These are phyloP conservation scores for Sindora glabra DNA, from an alignment of 306 rosid genomes.

Conservation along the genomic window DNA sequence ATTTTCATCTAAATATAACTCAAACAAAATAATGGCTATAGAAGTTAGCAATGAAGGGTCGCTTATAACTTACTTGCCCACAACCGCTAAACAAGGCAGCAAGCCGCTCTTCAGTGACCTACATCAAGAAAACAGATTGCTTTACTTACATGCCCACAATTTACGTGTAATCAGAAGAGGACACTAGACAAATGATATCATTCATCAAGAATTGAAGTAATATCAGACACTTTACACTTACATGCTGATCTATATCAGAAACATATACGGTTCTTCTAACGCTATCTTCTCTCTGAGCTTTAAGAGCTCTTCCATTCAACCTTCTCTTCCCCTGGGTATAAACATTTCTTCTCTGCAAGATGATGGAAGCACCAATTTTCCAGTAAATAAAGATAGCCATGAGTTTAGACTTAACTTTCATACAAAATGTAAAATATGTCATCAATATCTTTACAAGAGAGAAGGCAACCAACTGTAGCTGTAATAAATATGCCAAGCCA, in stretches of 20 bases:
- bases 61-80: conserved; percentile 70
- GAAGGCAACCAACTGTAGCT: not conserved
- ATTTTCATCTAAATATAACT: not conserved
- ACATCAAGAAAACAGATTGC: conserved; percentile 11
- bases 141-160: conserved; percentile 9
- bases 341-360: conserved; percentile 64
- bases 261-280: conserved; percentile 87
- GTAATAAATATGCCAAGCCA: not conserved
- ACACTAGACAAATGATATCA: not conserved
- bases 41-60: conserved; percentile 3
- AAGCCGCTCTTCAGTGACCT: conserved; percentile 99
- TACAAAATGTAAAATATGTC: not conserved
- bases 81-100: conserved; percentile 84
- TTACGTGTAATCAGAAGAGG: conserved; percentile 1
- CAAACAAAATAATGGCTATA: not conserved
- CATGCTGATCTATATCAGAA: conserved; percentile 95
- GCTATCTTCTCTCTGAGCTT: conserved; percentile 86
- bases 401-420: not conserved
- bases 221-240: conserved; percentile 18
- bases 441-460: not conserved
- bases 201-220: not conserved
- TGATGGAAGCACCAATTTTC: not conserved
- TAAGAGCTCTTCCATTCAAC: conserved; percentile 60
- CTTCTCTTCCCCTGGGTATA: conserved; percentile 78
- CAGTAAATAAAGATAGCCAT: conserved; percentile 10